Base-by-base conservation (phyloP, 176 grass and related monocot genomes). In the Tillandsia leiboldiana region DNA sequence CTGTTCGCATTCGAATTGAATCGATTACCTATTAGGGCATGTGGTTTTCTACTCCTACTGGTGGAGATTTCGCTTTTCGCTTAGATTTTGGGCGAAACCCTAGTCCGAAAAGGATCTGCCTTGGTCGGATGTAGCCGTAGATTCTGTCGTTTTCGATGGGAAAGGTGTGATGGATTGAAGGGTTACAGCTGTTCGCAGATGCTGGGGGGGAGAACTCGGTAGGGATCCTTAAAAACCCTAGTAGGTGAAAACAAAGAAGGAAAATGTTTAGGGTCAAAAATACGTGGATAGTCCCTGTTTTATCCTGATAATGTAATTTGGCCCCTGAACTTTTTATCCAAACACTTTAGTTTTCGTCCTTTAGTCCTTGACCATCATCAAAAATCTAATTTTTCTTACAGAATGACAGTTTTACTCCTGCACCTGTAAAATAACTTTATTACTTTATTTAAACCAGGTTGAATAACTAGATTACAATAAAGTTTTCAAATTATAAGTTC, bases 101-200 rank as follows among this genome's bases (percentile, higher is more conserved):
- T 68, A 68, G 66, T 15, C 26, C 10, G 24, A 70, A 29, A 70
- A 70, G 53, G 69, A 26, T 71, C 69, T 27, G 27, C 50, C 54
- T 71, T 71, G 50, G 23, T 51, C 29, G 26, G 24, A 26, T 29
- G 10, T 22, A n/a, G 51, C 14, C 52, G 12, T 71, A 26, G 69
- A 71, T 71, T 51, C 2, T 13, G 49, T 33, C 52, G 11, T 28
- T 71, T 53, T 54, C 11, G 54, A 28, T 50, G 20, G 69, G 23
- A 54, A 71, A 54, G 23, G 20, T 15, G 23, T 26, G 69, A 59
- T 59, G 51, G 50, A 13, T 71, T 22, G 22, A 27, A 71, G 20
- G 26, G n/a, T 12, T 15, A 71, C 69, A 71, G 69, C 69, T 71
- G 50, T 71, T 27, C 54, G 69, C 67, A 69, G 67, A 48, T 69